Conservation (phyloP, 306 rosid species). For the Fragaria ananassa region DNA sequence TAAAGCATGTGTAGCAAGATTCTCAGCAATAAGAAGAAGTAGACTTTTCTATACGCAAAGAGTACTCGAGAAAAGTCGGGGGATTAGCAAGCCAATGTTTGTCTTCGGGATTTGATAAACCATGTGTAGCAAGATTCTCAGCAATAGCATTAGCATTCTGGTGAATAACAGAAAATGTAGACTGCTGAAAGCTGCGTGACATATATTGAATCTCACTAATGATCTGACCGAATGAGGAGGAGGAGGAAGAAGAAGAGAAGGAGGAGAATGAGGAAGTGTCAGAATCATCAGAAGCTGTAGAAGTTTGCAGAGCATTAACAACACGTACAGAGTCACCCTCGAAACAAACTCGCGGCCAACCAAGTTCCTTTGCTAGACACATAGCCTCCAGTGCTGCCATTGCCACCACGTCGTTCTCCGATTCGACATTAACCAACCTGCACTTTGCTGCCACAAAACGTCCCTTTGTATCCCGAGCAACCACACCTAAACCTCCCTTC, state of each 20-base stretch:
- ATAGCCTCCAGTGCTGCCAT: not conserved
- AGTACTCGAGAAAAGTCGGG: not conserved
- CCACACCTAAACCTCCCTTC: not conserved
- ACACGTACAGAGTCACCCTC: not conserved
- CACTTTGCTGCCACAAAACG: constrained; percentile 1
- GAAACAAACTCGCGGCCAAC: not conserved
- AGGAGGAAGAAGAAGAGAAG: not conserved
- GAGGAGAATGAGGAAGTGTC: not conserved
- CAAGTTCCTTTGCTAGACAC: not conserved
- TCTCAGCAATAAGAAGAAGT: not conserved
- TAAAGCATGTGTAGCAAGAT: not conserved
- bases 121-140: not conserved
- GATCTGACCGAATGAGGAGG: not conserved
- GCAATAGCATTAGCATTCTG: not conserved
- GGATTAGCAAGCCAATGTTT: not conserved
- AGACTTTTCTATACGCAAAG: not conserved
- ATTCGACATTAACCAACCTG: not conserved
- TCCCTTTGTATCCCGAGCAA: not conserved
- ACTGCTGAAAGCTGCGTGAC: not conserved
- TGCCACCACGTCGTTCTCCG: not conserved
- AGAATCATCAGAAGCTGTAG: not conserved
- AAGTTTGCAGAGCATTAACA: not conserved
- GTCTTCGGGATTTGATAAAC: not conserved
- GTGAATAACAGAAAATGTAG: not conserved
- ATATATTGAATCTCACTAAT: not conserved